phyloP scores from a whole-genome alignment of 345 rosid genomes.

The Moricandia moricandioides region DNA sequence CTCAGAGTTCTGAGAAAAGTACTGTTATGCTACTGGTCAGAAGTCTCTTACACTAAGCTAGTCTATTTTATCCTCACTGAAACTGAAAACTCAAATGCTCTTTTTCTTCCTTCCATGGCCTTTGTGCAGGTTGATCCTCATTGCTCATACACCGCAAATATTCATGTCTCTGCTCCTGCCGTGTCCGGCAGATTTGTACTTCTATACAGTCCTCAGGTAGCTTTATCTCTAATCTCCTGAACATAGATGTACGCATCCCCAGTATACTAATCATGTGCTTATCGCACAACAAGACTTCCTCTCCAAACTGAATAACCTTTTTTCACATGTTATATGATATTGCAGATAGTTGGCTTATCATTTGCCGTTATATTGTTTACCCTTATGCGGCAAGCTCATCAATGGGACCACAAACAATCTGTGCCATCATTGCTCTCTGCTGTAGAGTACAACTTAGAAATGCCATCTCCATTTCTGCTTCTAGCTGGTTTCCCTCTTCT shows the following conservation, averaged over 20 bases:
- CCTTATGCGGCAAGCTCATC: constrained; percentile 76
- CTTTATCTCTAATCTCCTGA: constrained; percentile 2
- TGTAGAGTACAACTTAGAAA: constrained; percentile 71
- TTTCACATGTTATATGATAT: constrained; percentile 11
- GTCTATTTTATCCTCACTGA: constrained; percentile 15
- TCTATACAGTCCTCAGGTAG: constrained; percentile 71
- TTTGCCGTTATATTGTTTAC: constrained; percentile 70
- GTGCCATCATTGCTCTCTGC: constrained; percentile 73
- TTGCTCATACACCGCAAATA: constrained; percentile 73
- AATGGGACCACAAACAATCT: constrained; percentile 62
- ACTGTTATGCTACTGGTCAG: constrained; percentile 73
- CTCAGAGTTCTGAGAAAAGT: constrained; percentile 63
- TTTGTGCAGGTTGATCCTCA: constrained; percentile 91
- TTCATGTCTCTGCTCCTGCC: constrained; percentile 61
- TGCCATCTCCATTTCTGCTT: constrained; percentile 67
- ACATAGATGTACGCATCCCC: neutral
- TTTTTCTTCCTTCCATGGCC: constrained; percentile 5
- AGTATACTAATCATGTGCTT: neutral
- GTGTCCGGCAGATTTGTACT: constrained; percentile 79
- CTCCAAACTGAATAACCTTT: too few relatives aligned
- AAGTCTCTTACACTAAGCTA: constrained; percentile 8
- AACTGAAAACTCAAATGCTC: neutral
- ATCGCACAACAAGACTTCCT: too few relatives aligned
- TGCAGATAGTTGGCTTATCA: constrained; percentile 39
- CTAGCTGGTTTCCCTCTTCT: constrained; percentile 57